Evolutionary conservation across 176 grass and related monocot species (phyloP), one percentile per base, ranked within the genome.

Genomic region (Oropetium thomaeum): DNA sequence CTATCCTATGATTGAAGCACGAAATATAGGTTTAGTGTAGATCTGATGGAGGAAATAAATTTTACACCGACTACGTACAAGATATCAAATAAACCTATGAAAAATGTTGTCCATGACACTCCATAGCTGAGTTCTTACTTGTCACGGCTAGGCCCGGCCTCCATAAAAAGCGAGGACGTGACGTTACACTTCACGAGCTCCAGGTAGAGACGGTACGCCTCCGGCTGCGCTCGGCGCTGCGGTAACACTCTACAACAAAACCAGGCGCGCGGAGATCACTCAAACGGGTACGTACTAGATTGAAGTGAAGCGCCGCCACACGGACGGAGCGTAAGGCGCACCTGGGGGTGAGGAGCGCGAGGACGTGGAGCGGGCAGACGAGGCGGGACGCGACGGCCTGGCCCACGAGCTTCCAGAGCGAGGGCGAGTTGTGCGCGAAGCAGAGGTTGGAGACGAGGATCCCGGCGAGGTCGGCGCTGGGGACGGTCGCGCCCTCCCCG

Each of bases 401-500:
- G 69, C 89, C 96, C 5, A 99, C 76, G 71, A 99, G 96, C 82
- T 95, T 99, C 96, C 96, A 99, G 10, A 99, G 72, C n/a, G 89
- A 92, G 44, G 96, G 79, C 1, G 84, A 90, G 76, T 99, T 87
- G 79, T 92, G 87, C 69, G 82, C 82, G 82, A 95, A 95, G 75
- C 96, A 99, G 69, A 99, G 91, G 79, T 92, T 88, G 74, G 96
- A 92, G 70, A 99, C 89, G 71, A 99, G 86, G 71, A 95, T 90
- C 67, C 71, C 70, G 3, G 87, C 96, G 10, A 99, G 89, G 35
- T 95, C 91, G 0, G 89, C 73, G 83, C 67, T 92, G 33, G 96
- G 92, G 33, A 90, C 40, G 60, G 58, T 77, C 8, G 86, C 40
- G 14, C 88, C 88, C 10, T 80, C 73, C 41, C 79, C 89, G 52